phyloP scores from a whole-genome alignment of 2,329 filamentous ascomycete species.

The Purpureocillium takamizusanense region DNA sequence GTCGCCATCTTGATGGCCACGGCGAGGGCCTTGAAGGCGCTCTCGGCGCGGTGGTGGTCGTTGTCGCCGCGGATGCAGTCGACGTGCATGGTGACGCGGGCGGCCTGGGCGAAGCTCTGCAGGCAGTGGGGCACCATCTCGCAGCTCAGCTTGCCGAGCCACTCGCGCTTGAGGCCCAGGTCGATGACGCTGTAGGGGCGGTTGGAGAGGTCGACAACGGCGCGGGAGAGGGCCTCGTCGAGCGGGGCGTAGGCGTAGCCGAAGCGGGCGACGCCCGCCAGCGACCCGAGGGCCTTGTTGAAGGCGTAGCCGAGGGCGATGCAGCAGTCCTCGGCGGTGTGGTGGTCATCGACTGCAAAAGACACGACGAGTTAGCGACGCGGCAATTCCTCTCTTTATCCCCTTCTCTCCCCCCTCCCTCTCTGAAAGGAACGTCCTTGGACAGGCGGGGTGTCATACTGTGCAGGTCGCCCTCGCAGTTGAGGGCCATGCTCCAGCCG shows the following conservation, averaged over 20 bases:
- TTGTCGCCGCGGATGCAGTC: conserved; percentile 86
- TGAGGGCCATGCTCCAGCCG: conserved; percentile 81
- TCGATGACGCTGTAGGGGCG: conserved; percentile 79
- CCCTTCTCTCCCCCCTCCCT: no score
- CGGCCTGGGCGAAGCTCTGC: conserved; percentile 86
- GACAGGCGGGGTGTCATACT: conserved; percentile 51
- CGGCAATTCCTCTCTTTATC: no score
- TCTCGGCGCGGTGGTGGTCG: conserved; percentile 94
- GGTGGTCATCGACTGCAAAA: conserved; percentile 82
- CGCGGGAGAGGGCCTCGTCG: conserved; percentile 88
- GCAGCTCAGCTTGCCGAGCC: conserved; percentile 83
- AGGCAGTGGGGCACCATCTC: conserved; percentile 98
- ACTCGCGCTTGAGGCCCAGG: conserved; percentile 79
- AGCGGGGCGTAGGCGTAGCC: conserved; percentile 88
- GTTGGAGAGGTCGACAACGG: conserved; percentile 91
- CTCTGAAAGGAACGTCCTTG: no score
- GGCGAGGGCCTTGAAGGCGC: conserved; percentile 92
- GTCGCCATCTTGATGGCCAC: conserved; percentile 76
- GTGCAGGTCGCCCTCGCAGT: conserved; percentile 82
- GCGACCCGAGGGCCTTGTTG: conserved; percentile 66
- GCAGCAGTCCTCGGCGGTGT: conserved; percentile 93
- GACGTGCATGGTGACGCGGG: conserved; percentile 88
- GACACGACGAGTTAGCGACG: no score
- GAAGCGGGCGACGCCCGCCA: conserved; percentile 78
- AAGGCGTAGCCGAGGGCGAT: conserved; percentile 85